phyloP scores from a whole-genome alignment of 169 alveolate species.

The Babesia ovis region DNA sequence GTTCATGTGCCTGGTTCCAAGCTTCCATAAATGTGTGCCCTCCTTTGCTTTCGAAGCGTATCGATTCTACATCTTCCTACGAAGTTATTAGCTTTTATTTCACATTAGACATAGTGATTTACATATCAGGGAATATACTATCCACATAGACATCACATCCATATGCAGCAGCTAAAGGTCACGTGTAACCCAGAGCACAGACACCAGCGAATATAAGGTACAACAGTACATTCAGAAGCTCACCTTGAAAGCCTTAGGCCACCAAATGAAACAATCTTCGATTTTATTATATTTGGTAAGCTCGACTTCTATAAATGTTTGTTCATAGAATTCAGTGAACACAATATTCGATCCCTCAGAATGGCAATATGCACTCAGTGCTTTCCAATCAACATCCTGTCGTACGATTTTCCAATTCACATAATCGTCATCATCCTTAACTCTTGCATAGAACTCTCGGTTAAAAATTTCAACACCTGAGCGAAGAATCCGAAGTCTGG shows the following conservation, averaged over 20 bases:
- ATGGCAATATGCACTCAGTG: conserved; percentile 29
- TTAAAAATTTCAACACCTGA: conserved; percentile 20
- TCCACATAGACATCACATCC: too few relatives aligned
- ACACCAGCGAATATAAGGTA: too few relatives aligned
- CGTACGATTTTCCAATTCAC: conserved; percentile 56
- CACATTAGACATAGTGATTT: too few relatives aligned
- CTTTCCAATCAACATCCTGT: conserved; percentile 59
- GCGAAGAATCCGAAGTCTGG: conserved; percentile 1
- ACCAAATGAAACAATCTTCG: conserved; percentile 59
- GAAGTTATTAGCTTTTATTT: too few relatives aligned
- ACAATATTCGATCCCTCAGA: neutral
- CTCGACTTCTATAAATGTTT: conserved; percentile 41
- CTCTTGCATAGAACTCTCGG: conserved; percentile 49
- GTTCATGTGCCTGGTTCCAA: conserved; percentile 65
- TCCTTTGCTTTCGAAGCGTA: conserved; percentile 5
- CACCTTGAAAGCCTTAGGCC: conserved; percentile 69
- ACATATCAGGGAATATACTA: too few relatives aligned
- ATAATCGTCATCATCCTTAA: conserved; percentile 35
- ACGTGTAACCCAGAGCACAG: too few relatives aligned
- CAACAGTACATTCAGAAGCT: neutral
- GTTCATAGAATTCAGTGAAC: conserved; percentile 25
- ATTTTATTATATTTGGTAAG: conserved; percentile 41
- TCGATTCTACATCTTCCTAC: conserved; percentile 52
- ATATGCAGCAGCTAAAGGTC: too few relatives aligned
- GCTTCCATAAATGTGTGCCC: conserved; percentile 42